Evolutionary conservation across 1,284 basidiomycete genomes (phyloP).

Genomic region (Ganoderma leucocontextum): DNA sequence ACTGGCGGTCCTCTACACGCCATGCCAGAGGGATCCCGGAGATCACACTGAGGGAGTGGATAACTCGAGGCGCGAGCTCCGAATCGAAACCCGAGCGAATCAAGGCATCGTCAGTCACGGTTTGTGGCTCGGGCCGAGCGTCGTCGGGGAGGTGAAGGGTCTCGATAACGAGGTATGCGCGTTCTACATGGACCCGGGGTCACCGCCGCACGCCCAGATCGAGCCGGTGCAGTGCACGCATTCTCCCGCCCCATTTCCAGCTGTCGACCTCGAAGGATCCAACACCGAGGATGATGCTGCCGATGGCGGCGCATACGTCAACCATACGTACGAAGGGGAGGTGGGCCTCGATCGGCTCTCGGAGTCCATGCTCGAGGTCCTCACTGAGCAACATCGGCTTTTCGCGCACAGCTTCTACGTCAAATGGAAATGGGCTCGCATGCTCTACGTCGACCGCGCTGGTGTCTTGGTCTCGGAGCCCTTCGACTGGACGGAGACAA

Average conservation of each 20-base stretch:
- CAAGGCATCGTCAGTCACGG: background rate
- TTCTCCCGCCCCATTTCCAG: too few species aligned
- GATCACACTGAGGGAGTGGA: background rate
- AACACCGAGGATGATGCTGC: too few species aligned
- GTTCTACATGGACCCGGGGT: too few species aligned
- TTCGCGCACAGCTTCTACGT: constrained; percentile 6
- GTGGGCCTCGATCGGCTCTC: background rate
- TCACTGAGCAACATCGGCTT: constrained; percentile 13
- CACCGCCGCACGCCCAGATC: background rate
- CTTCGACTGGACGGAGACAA: constrained; percentile 13
- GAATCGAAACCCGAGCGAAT: background rate
- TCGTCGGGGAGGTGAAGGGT: too few species aligned
- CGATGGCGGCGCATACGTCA: too few species aligned
- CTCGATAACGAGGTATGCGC: too few species aligned
- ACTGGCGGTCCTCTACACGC: too few species aligned
- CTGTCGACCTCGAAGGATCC: too few species aligned
- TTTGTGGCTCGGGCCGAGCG: background rate
- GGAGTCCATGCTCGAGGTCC: background rate
- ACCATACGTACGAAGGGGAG: background rate
- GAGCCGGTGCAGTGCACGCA: too few species aligned
- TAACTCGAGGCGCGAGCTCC: too few species aligned
- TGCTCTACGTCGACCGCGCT: constrained; percentile 20
- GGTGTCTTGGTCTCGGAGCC: constrained; percentile 15
- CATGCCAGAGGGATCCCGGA: too few species aligned
- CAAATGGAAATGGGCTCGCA: background rate